phyloP scores from a whole-genome alignment of 192 early-diverging fungal genomes.

The Oehlia diaphana region DNA sequence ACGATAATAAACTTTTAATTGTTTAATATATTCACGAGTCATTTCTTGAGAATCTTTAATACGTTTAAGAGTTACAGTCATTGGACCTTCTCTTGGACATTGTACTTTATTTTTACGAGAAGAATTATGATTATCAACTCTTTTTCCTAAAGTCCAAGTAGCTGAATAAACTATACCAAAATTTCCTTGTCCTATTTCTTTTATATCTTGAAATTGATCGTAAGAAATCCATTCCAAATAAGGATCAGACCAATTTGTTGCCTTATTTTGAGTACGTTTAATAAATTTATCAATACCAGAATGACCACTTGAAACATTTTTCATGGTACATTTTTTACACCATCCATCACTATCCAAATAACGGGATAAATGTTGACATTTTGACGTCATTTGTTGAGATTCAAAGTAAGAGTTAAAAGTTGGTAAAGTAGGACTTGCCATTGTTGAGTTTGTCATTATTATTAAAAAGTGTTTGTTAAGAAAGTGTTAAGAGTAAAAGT shows the following conservation, averaged over 20 bases:
- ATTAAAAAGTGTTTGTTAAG: too few relatives aligned
- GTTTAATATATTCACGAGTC: background rate
- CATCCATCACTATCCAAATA: slow-evolving; percentile 5
- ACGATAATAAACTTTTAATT: background rate
- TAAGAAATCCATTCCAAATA: slow-evolving; percentile 23
- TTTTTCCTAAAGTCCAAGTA: slow-evolving; percentile 5
- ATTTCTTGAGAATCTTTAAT: slow-evolving; percentile 21
- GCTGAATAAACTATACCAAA: background rate
- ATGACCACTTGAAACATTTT: slow-evolving; percentile 2
- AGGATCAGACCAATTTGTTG: slow-evolving; percentile 4
- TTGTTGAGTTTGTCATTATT: background rate
- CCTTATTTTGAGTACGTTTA: slow-evolving; percentile 6
- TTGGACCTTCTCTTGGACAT: background rate
- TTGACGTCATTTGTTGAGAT: background rate
- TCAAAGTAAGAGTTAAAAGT: background rate
- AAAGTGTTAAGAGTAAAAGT: background rate
- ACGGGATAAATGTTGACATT: background rate
- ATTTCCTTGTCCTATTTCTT: background rate
- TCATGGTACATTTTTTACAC: slow-evolving; percentile 18
- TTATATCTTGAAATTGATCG: slow-evolving; percentile 8
- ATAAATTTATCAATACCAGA: slow-evolving; percentile 11
- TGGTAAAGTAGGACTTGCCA: background rate
- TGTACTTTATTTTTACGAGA: background rate
- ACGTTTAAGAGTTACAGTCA: slow-evolving; percentile 4
- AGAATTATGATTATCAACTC: background rate